Base-by-base conservation (phyloP, 2,329 filamentous ascomycete genomes). In the Aspergillus brunneoviolaceus region DNA sequence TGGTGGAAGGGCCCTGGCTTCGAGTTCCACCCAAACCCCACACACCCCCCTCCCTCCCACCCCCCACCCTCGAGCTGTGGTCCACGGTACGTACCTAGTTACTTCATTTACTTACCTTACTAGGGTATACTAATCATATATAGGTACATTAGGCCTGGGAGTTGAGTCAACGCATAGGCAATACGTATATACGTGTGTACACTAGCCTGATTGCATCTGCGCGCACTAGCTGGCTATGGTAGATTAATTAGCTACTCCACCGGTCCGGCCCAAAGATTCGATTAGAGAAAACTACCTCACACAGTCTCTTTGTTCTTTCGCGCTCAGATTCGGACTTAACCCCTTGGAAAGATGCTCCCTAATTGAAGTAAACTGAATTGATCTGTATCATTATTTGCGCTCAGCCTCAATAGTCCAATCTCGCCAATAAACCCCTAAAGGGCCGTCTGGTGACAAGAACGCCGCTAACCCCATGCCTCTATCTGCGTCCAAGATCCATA, bases 391-490 rank as follows among this genome's bases (percentile, higher is more conserved):
- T 42, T 31, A 31, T 50, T 25, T 39, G 27, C 58, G 48, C 35
- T 35, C 14, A 12, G 33, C 35, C 35, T 35, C 14, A 4, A 35
- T 33, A 39, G 31, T 49, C 35, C 52, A 55, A 60, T 55, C 50
- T 52, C 58, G 29, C 58, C 21, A 29, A 42, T 14, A 45, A 39
- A 42, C 54, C 39, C 47, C 31, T 16, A 16, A 33, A 6, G 14
- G 9, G 33, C 5, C 19, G 19, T 12, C 27, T 33, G 25, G 19
- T 31, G 23, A 50, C 49, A 48, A 23, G 39, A 60, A 60, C 58
- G 53, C 58, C 58, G 31, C 56, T 51, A 42, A 51, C 23, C 53
- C 27, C 35, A 61, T 61, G 59, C 59, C 39, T 61, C 59, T 61
- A 61, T 55, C 51, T 35, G 33, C 14, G 33, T 29, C 27, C 25